Evolutionary conservation across 208 protist genomes (phyloP), one percentile per base, ranked within the genome.

Genomic region (Trypanosoma melophagium): DNA sequence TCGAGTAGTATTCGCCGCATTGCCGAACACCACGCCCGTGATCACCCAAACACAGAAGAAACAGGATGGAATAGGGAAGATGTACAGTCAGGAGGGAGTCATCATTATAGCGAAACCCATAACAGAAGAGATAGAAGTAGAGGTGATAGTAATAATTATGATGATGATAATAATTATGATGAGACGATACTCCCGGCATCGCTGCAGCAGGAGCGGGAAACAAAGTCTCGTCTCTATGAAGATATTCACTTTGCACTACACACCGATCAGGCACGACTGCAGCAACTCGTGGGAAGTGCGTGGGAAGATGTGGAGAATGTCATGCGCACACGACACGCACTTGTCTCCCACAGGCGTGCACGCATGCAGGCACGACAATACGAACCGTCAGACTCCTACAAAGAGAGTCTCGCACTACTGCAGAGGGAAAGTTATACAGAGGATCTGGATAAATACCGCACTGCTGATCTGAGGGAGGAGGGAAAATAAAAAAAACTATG

Each of bases 271-370:
- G 74, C 65, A 12, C 81, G 79, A 13, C 55, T 74, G 12, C 74
- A 78, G 71, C 79, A 81, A 56, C 56, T 80, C 14, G 13, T 89
- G n/a, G 61, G 62, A 35, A 81, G 79, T 40, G 75, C 83, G 38
- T 91, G 84, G 84, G 79, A 79, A 25, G 79, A 77, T 51, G 82
- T 94, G 5, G 80, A 64, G 24, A 85, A 86, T 31, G 79, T 94
- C 12, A n/a, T 89, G 12, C 80, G 81, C 25, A 94, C 84, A 24
- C 66, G 80, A 21, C 77, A 86, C 52, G 77, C 74, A 40, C 44
- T 90, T 2, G 75, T 88, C 52, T 66, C 57, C 21, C 78, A 89
- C 44, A 66, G 87, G 2, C 76, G 79, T 2, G 69, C 80, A 3
- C 76, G 81, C 3, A 67, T 89, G 24, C 70, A 80, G 13, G 71